Base-by-base conservation (phyloP, 306 rosid genomes). In the Quercus engelmannii region DNA sequence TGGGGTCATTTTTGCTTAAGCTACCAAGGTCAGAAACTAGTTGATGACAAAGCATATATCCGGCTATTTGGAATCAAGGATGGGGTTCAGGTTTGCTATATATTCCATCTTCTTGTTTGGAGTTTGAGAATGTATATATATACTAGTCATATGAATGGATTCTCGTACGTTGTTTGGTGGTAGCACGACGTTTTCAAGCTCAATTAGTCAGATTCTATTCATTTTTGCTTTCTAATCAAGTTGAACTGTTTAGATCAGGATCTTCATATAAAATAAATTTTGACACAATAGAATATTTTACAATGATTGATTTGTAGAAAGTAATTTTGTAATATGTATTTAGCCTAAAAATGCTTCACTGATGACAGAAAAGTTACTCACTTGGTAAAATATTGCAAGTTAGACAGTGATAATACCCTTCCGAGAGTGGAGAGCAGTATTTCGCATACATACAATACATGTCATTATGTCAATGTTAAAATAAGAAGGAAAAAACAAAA, bases 1-100 rank as follows among this genome's bases (percentile, higher is more conserved):
- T 86, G 92, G 90, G 79, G 90, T 74, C 83, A 86, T 74, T 88
- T 86, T 86, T 86, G 87, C 85, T 82, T 84, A 33, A 56, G 87
- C 79, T 88, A 79, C 51, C 41, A 86, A 51, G 82, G 83, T 18
- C 69, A 67, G 76, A 86, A 86, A 57, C 82, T 86, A 7, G 73
- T 88, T 10, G 79, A 84, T 79, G 78, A 84, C 73, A 83, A 86
- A 69, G 79, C 78, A 20, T 33, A 12, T 55, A 84, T 88, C 75
- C 65, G 81, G 41, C 57, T 55, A 23, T 69, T 79, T 72, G 92
- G 87, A 49, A 80, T 86, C 78, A 77, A 77, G 46, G 90, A 86
- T 62, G 88, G 74, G n/a, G 92, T 86, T 75, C 82, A 86, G 90
- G 92, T 88, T 6, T 20, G 20, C 55, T 35, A 33, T 61, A 4